These are phyloP conservation scores for Chalciporus sp. DNA, from an alignment of 1,284 basidiomycete species.

Conservation along the genomic window DNA sequence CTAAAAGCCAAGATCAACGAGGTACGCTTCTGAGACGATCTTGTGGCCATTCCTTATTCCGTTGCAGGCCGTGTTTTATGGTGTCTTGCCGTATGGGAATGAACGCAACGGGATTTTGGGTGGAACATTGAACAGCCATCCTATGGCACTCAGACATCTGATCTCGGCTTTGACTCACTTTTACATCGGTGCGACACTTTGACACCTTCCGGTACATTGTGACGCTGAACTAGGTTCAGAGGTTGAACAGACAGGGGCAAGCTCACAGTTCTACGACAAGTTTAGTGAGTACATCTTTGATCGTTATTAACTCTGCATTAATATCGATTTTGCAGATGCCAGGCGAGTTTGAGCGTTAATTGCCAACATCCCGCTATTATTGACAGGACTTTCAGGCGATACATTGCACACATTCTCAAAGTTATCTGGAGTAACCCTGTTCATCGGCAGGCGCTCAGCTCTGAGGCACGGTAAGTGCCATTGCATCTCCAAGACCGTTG, in stretches of 20 bases:
- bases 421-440: constrained; percentile 87
- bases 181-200: constrained; percentile 74
- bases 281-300: constrained; percentile 67
- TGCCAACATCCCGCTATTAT: constrained; percentile 2
- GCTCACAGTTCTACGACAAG: constrained; percentile 99
- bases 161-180: constrained; percentile 94
- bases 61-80: constrained; percentile 70
- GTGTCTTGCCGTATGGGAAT: constrained; percentile 76
- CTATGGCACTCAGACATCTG: constrained; percentile 83
- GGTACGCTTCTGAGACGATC: no score
- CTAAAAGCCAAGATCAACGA: constrained; percentile 98
- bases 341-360: constrained; percentile 37
- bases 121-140: constrained; percentile 82
- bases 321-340: constrained; percentile 48
- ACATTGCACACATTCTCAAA: constrained; percentile 85
- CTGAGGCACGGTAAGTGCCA: constrained; percentile 68
- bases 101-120: constrained; percentile 82
- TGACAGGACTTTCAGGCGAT: constrained; percentile 56
- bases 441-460: constrained; percentile 83
- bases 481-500: neutral
- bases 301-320: constrained; percentile 7
- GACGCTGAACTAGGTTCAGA: constrained; percentile 49
- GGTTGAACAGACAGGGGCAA: constrained; percentile 96
- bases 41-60: no score
- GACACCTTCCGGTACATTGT: neutral